Evolutionary conservation across 2,329 filamentous ascomycete species (phyloP), one percentile per base, ranked within the genome.

Genomic region (Talaromyces marneffei): DNA sequence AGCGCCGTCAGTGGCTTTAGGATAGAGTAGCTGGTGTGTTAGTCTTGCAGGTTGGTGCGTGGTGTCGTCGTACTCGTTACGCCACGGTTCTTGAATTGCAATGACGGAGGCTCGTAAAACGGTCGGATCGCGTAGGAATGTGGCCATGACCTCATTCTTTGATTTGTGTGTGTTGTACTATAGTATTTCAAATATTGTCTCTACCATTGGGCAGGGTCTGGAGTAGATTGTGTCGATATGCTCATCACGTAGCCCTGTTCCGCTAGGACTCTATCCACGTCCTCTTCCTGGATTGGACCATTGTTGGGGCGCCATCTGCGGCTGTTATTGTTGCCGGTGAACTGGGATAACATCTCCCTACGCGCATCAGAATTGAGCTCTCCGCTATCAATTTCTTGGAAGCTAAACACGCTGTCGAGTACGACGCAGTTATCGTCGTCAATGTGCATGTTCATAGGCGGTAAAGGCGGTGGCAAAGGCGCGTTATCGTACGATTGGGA

Each of bases 71-170:
- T 67, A 66, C 2, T 59, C 58, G 46, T 69, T 69, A 4, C 55
- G 44, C 64, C 66, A 70, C 2, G 66, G 66, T 46, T 70, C 67
- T 60, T 70, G 65, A 20, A 68, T 66, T 25, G 65, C 66, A 20
- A 70, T 63, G 9, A 70, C 63, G 39, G 66, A 65, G 14, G 68
- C 68, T 18, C 64, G 35, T 23, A 69, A 56, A 16, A 66, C 55
- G 27, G 60, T 25, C 0, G 8, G 31, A 42, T 67, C 53, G 25
- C 58, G 54, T n/a, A 70, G 68, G 7, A 68, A 58, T 23, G 55
- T 63, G 3, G 66, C 67, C 25, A 44, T 44, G 40, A 44, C 18
- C 10, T 20, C 10, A 4, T 44, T 20, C 16, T 44, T 44, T 44
- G 40, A 70, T 63, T 68, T 68, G 39, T 60, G 44, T 29, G 65